phyloP scores from a whole-genome alignment of 768 basidiomycete genomes.

The Strobilomyces echinocephalus region DNA sequence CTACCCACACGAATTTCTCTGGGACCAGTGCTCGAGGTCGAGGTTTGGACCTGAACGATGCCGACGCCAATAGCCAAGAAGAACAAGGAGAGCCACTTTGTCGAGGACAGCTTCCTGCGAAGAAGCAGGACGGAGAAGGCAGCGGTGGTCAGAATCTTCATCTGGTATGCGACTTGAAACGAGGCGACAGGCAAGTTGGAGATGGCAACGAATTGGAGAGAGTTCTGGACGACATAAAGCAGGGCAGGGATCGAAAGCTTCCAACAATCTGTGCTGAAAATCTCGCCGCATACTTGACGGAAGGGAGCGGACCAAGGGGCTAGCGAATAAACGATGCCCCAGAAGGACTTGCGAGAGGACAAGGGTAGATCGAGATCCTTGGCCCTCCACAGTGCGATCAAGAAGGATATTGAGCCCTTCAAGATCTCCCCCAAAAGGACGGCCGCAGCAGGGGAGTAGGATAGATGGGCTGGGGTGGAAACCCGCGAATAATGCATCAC shows the following conservation, averaged over 20 bases:
- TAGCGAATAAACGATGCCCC: conserved; percentile 32
- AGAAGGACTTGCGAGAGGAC: conserved; percentile 39
- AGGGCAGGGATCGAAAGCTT: conserved; percentile 96
- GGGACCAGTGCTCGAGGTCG: conserved; percentile 30
- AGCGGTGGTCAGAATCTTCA: conserved; percentile 97
- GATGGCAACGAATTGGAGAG: conserved; percentile 94
- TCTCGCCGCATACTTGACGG: conserved; percentile 56
- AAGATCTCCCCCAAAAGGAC: conserved; percentile 92
- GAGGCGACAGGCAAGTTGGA: conserved; percentile 94
- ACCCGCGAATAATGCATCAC: conserved; percentile 99
- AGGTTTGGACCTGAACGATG: conserved; percentile 89
- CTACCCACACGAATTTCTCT: conserved; percentile 52
- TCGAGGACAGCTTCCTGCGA: conserved; percentile 61
- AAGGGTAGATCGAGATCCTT: conserved; percentile 40
- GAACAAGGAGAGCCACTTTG: conserved; percentile 85
- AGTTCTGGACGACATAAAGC: conserved; percentile 94
- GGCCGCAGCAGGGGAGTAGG: conserved; percentile 92
- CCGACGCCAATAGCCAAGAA: conserved; percentile 90
- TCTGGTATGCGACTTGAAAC: conserved; percentile 97
- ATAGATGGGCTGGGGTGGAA: conserved; percentile 65
- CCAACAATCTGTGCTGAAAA: conserved; percentile 95
- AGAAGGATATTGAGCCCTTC: conserved; percentile 88
- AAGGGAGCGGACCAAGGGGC: conserved; percentile 48
- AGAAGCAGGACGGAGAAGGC: conserved; percentile 85
- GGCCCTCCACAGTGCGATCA: conserved; percentile 67